Base-by-base conservation (phyloP, 768 basidiomycete species). In the Hygrocybe coccinea region DNA sequence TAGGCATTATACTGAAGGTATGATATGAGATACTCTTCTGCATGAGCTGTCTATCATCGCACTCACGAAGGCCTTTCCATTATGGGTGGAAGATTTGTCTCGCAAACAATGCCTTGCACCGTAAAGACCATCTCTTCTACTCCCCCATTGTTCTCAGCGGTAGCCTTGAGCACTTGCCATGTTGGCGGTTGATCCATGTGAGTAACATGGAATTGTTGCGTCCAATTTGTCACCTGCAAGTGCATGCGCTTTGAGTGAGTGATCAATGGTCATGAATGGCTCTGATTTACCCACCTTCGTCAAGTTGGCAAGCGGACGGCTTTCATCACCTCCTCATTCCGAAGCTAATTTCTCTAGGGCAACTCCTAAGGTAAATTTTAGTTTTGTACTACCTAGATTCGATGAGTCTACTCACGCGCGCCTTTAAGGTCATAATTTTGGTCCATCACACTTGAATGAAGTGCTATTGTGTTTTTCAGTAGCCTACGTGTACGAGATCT, bases 61-160 rank as follows among this genome's bases (percentile, higher is more conserved):
- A 36, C 49, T 49, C 39, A 50, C 55, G 34, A 29, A 4, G 39
- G 38, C 19, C 17, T 50, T 50, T 50, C 47, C 14, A 38, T 35
- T 22, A 56, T 22, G 15, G 55, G 55, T 12, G 49, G 55, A 9
- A 56, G 29, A 35, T 56, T 49, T n/a, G 22, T 36, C n/a, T 50
- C 44, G 46, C 35, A 49, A 36, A 56, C 41, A 35, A 56, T 33
- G 21, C 55, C 55, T 50, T 51, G 55, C 14, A 50, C 22, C 17
- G 19, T 49, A 4, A 56, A 25, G 14, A 56, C 49, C 36, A 51
- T 39, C 44, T 56, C 55, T 35, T 56, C 55, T 11, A 47, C 24
- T 15, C 15, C 19, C 14, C 19, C 19, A 21, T 15, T 41, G 39
- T 41, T 41, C 39, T 15, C 39, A 41, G 14, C 39, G 14, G 14